Evolutionary conservation across 2,329 filamentous ascomycete species (phyloP).

Genomic region (Clarireedia hainanense): DNA sequence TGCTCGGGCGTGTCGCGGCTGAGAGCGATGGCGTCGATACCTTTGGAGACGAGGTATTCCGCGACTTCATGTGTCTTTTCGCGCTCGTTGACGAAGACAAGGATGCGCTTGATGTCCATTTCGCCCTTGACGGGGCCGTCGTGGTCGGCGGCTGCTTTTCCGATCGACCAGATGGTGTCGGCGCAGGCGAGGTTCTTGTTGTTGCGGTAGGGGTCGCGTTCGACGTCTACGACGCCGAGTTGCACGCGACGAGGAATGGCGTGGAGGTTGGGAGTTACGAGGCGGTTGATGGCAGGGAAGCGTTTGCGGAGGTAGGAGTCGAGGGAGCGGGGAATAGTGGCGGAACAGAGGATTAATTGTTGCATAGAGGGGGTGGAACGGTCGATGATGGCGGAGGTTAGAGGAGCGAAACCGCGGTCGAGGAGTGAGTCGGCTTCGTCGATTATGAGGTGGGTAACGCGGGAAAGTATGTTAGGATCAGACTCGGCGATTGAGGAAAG

Average conservation of each 20-base stretch:
- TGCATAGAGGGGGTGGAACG: conserved; percentile 72
- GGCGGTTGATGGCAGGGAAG: conserved; percentile 75
- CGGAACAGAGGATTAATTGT: conserved; percentile 87
- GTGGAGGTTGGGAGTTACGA: conserved; percentile 93
- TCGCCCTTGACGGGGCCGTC: conserved; percentile 48
- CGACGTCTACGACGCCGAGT: conserved; percentile 84
- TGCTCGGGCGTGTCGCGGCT: conserved; percentile 76
- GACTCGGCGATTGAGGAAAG: conserved; percentile 80
- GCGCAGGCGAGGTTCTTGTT: conserved; percentile 92
- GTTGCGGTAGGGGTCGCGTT: conserved; percentile 85
- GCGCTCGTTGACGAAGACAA: conserved; percentile 95
- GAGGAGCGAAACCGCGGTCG: conserved; percentile 83
- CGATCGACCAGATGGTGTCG: conserved; percentile 89
- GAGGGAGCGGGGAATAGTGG: conserved; percentile 85
- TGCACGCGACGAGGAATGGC: conserved; percentile 93
- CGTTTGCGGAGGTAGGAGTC: conserved; percentile 75
- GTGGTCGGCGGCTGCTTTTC: conserved; percentile 59
- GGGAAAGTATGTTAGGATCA: conserved; percentile 87
- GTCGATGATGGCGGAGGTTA: conserved; percentile 76
- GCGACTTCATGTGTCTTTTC: conserved; percentile 79
- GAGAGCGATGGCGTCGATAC: conserved; percentile 79
- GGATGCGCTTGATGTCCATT: conserved; percentile 70
- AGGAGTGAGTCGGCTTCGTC: conserved; percentile 96
- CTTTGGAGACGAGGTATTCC: conserved; percentile 71
- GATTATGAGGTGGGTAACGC: conserved; percentile 78